These are phyloP conservation scores for Diaporthe vaccinii DNA, from an alignment of 2,329 filamentous ascomycete species.

Conservation along the genomic window DNA sequence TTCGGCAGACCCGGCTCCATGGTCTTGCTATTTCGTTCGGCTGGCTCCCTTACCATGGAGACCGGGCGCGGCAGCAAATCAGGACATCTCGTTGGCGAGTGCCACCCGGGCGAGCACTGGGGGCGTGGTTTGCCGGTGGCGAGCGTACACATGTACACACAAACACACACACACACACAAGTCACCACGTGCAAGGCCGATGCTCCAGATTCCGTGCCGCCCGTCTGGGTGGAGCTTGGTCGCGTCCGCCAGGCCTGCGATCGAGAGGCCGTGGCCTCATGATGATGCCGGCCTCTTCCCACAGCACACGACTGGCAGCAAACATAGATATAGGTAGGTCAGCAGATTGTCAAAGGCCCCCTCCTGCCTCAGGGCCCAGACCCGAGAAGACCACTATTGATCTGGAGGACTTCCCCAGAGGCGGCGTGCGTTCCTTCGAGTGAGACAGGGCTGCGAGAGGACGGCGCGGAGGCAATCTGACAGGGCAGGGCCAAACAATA, in stretches of 20 bases:
- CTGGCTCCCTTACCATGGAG: not conserved
- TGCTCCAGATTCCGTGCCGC: not conserved
- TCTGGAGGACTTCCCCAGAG: constrained; percentile 8
- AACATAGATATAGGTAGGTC: constrained; percentile 12
- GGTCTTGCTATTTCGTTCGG: not conserved
- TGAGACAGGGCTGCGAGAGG: constrained; percentile 18
- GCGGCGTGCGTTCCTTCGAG: constrained; percentile 21
- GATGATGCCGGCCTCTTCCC: not conserved
- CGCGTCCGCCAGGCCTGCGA: not conserved
- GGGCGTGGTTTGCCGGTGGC: not conserved
- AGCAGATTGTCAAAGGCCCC: not conserved
- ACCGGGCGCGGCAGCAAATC: constrained; percentile 1
- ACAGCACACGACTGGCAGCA: not conserved
- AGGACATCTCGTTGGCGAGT: constrained; percentile 21
- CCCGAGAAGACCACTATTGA: constrained; percentile 15
- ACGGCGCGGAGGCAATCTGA: constrained; percentile 15
- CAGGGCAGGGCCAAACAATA: not conserved
- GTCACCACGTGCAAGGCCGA: not conserved
- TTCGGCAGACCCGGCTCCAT: not conserved
- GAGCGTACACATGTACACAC: not conserved
- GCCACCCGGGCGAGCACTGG: not conserved
- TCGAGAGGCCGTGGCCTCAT: not conserved
- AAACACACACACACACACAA: not conserved
- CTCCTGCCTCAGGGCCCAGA: not conserved
- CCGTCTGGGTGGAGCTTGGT: no score